These are phyloP conservation scores for Termitomyces sp. DNA, from an alignment of 768 basidiomycete genomes.

Conservation along the genomic window DNA sequence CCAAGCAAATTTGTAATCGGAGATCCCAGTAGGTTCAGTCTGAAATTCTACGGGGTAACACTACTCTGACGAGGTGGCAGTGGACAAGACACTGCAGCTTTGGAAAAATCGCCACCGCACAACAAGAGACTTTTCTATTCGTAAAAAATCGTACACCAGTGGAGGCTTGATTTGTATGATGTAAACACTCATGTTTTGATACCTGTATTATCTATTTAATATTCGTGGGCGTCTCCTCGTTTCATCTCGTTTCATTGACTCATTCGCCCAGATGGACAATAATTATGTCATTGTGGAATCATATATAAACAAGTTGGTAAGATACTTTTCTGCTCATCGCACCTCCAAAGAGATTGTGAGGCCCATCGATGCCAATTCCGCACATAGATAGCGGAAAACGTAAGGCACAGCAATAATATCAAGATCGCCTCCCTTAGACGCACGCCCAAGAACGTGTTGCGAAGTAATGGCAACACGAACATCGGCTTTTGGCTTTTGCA, in stretches of 20 bases:
- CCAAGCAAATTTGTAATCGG: constrained; percentile 5
- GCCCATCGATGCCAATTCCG: constrained; percentile 98
- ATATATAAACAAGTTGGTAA: background rate
- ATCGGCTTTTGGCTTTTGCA: constrained; percentile 39
- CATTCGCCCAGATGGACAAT: background rate
- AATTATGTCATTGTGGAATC: constrained; percentile 7
- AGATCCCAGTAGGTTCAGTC: background rate
- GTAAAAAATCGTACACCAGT: constrained; percentile 6
- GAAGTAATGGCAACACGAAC: constrained; percentile 63
- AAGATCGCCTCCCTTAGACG: constrained; percentile 72
- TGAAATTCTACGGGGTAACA: too few species aligned
- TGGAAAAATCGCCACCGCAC: background rate
- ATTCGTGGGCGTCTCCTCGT: too few species aligned
- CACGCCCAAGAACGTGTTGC: constrained; percentile 55
- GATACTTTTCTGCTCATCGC: constrained; percentile 27
- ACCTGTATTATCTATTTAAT: constrained; percentile 1
- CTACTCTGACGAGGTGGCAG: background rate
- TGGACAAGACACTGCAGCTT: background rate
- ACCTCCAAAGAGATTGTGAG: constrained; percentile 86
- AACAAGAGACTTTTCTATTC: background rate
- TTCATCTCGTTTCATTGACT: background rate
- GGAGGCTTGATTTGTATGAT: background rate
- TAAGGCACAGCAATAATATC: constrained; percentile 96
- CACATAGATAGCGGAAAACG: constrained; percentile 90
- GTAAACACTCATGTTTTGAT: constrained; percentile 1